These are phyloP conservation scores for Aspergillus cavernicola DNA, from an alignment of 495 filamentous ascomycete genomes.

Conservation along the genomic window DNA sequence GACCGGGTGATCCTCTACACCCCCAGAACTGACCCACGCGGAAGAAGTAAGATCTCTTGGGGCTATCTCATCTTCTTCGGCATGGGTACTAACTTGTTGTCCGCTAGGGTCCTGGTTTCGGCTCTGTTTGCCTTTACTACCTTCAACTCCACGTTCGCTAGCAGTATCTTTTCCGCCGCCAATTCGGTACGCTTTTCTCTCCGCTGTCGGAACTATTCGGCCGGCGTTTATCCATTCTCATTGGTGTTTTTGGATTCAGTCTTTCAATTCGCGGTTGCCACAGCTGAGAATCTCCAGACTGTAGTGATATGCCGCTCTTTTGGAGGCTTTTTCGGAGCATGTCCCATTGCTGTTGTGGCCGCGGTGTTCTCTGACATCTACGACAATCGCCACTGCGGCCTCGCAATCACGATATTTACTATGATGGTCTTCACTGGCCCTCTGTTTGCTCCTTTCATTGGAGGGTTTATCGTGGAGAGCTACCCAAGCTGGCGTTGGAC, in stretches of 20 bases:
- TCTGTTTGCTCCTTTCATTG: conserved; percentile 75
- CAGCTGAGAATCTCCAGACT: conserved; percentile 77
- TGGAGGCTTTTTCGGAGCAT: conserved; percentile 68
- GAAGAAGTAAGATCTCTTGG: conserved; percentile 58
- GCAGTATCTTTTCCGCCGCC: conserved; percentile 54
- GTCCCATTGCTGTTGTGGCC: conserved; percentile 77
- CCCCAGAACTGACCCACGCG: conserved; percentile 77
- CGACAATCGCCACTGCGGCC: conserved; percentile 69
- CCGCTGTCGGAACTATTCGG: conserved; percentile 62
- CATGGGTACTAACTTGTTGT: not conserved
- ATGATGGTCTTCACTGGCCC: conserved; percentile 85
- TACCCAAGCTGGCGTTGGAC: conserved; percentile 85
- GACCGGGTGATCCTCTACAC: conserved; percentile 73
- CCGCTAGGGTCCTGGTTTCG: conserved; percentile 54
- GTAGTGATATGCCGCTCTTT: conserved; percentile 82
- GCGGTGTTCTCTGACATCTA: conserved; percentile 90
- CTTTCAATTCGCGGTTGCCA: conserved; percentile 69
- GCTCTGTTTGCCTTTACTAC: conserved; percentile 78
- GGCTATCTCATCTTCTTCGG: not conserved
- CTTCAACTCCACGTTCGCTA: conserved; percentile 67
- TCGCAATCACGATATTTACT: conserved; percentile 75
- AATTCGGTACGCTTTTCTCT: conserved; percentile 53
- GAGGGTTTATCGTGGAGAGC: conserved; percentile 74
- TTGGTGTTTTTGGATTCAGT: conserved; percentile 75
- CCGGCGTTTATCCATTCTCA: conserved; percentile 62